Evolutionary conservation across 768 basidiomycete species (phyloP).

Genomic region (Termitomyces sp.): DNA sequence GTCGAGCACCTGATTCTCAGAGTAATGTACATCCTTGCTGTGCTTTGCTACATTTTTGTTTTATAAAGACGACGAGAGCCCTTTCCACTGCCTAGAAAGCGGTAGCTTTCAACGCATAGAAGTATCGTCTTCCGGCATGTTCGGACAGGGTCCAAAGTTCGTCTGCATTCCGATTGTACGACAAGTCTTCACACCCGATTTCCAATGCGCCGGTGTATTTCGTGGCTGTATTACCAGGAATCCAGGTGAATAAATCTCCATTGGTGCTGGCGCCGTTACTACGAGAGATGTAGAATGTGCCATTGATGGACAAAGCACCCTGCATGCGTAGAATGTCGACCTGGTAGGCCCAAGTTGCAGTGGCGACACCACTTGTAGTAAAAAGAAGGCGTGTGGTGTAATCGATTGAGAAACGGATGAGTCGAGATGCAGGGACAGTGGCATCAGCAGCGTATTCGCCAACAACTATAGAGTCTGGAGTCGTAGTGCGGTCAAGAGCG

Average conservation of each 20-base stretch:
- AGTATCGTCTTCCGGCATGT: conserved; percentile 3
- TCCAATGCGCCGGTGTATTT: conserved; percentile 2
- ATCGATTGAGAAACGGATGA: conserved; percentile 10
- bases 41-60: background rate
- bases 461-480: conserved; percentile 9
- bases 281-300: conserved; percentile 9
- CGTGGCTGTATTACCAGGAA: background rate
- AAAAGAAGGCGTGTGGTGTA: conserved; percentile 8
- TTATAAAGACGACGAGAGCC: background rate
- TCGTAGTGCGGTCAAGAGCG: conserved; percentile 11
- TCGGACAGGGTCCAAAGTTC: conserved; percentile 9
- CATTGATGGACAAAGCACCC: conserved; percentile 10
- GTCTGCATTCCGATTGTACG: conserved; percentile 8
- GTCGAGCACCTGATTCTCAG: background rate
- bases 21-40: background rate
- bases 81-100: background rate
- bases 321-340: conserved; percentile 12
- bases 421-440: conserved; percentile 5
- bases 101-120: conserved; percentile 7
- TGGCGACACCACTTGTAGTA: conserved; percentile 6
- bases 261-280: conserved; percentile 8
- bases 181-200: conserved; percentile 7
- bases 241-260: conserved; percentile 9
- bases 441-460: conserved; percentile 9
- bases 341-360: conserved; percentile 12